Percentiles rank a stretch among this genome's conserved stretches.
These are phyloP conservation scores for Elongisporangium prolatum DNA, from an alignment of 352 stramenopile genomes.

Conservation along the genomic window DNA sequence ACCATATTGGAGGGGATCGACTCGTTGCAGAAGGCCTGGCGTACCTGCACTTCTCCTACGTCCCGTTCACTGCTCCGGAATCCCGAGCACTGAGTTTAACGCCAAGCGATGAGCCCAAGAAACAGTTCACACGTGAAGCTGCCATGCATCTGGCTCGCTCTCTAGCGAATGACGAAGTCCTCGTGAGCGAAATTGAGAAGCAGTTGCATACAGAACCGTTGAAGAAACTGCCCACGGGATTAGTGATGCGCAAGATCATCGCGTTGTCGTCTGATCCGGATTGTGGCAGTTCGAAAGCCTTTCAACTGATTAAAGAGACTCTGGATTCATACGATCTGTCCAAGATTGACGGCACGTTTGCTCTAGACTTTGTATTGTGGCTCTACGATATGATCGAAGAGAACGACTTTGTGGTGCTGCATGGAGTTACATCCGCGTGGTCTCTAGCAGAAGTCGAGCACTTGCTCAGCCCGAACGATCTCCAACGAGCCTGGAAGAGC, in stretches of 20 bases:
- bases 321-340: slow-evolving; percentile 25
- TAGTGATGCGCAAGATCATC: slow-evolving; percentile 26
- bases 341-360: slow-evolving; percentile 16
- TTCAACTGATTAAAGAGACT: slow-evolving; percentile 17
- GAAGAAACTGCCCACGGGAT: slow-evolving; percentile 23
- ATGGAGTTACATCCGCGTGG: slow-evolving; percentile 33
- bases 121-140: slow-evolving; percentile 15
- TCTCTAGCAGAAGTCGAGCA: slow-evolving; percentile 33
- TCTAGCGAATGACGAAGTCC: slow-evolving; percentile 18
- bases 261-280: slow-evolving; percentile 20
- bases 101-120: slow-evolving; percentile 9
- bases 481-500: slow-evolving; percentile 19
- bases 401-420: slow-evolving; percentile 35
- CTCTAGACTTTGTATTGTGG: slow-evolving; percentile 31
- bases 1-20: slow-evolving; percentile 28
- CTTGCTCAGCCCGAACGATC: slow-evolving; percentile 20
- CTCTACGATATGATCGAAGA: slow-evolving; percentile 29
- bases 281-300: slow-evolving; percentile 17
- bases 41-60: slow-evolving; percentile 29
- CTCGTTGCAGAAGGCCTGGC: slow-evolving; percentile 29
- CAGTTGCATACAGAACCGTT: slow-evolving; percentile 13
- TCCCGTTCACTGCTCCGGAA: slow-evolving; percentile 25
- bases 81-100: not conserved
- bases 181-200: slow-evolving; percentile 19
- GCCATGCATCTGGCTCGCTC: slow-evolving; percentile 14